Conservation (phyloP, 352 stramenopile species). For the Pythium sukuiense region DNA sequence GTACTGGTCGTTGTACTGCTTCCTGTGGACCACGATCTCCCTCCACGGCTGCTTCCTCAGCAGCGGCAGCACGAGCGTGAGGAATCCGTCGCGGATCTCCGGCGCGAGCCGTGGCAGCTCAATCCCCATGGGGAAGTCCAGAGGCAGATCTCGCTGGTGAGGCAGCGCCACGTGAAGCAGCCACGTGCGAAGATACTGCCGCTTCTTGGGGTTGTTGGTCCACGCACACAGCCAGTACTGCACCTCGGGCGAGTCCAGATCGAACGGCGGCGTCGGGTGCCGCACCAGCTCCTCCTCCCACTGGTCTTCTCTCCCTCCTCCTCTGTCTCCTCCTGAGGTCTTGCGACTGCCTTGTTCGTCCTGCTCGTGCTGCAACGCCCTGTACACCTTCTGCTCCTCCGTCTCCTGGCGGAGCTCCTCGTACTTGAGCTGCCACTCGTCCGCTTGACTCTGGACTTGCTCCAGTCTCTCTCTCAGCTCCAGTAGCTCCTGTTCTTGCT, state of each 20-base stretch:
- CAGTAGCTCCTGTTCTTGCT: constrained; percentile 56
- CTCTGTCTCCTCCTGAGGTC: constrained; percentile 1
- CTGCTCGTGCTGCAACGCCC: background rate
- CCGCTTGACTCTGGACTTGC: constrained; percentile 22
- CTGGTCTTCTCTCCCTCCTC: constrained; percentile 9
- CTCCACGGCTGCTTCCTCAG: constrained; percentile 66
- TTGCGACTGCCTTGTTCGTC: background rate
- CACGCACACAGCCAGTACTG: constrained; percentile 63
- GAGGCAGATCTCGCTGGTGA: constrained; percentile 35
- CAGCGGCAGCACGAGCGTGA: constrained; percentile 77
- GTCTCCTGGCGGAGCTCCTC: constrained; percentile 4
- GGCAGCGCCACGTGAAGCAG: constrained; percentile 46
- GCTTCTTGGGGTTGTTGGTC: constrained; percentile 67
- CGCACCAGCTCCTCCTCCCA: constrained; percentile 71
- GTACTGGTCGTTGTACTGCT: constrained; percentile 52
- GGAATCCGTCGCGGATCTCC: constrained; percentile 76
- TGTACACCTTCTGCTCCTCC: constrained; percentile 5
- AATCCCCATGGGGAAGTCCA: constrained; percentile 62
- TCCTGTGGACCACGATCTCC: constrained; percentile 63
- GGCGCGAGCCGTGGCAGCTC: constrained; percentile 64
- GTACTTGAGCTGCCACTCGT: constrained; percentile 10
- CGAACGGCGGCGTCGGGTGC: constrained; percentile 72
- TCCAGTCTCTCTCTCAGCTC: constrained; percentile 36
- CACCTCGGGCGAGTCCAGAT: constrained; percentile 74
- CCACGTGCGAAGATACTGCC: constrained; percentile 70